These are phyloP conservation scores for Ascochyta pisi DNA, from an alignment of 2,329 filamentous ascomycete species.

Conservation along the genomic window DNA sequence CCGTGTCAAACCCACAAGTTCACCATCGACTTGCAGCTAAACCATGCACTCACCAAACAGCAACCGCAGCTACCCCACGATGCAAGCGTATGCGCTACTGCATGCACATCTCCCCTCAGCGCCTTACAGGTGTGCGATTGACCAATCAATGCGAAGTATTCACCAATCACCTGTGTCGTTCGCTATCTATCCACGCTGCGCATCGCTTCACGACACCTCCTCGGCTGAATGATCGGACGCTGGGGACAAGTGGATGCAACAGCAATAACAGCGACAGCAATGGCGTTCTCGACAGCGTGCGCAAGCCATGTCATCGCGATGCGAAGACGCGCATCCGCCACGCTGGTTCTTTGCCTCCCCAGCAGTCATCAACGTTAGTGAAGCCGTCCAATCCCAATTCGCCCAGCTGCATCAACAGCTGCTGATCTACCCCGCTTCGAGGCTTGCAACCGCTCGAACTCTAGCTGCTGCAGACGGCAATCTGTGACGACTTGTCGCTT, in stretches of 20 bases:
- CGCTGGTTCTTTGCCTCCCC: too few relatives aligned
- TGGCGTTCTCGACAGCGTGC: background rate
- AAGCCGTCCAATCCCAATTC: too few relatives aligned
- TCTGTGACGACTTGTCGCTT: slow-evolving; percentile 1
- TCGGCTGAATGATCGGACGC: background rate
- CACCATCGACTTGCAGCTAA: slow-evolving; percentile 4
- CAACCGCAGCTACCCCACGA: slow-evolving; percentile 17
- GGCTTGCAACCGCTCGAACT: slow-evolving; percentile 7
- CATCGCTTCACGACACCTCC: background rate
- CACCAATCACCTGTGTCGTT: background rate
- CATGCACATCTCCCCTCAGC: slow-evolving; percentile 11
- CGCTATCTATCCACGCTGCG: slow-evolving; percentile 8
- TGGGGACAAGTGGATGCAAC: too few relatives aligned
- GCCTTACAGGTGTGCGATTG: slow-evolving; percentile 4
- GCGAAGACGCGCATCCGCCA: too few relatives aligned
- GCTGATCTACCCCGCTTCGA: slow-evolving; percentile 16
- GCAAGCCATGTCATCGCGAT: background rate
- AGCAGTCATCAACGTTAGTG: too few relatives aligned
- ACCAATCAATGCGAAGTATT: background rate
- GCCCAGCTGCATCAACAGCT: background rate
- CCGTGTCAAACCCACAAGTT: slow-evolving; percentile 4
- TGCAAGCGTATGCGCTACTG: slow-evolving; percentile 11
- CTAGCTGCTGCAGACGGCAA: slow-evolving; percentile 9
- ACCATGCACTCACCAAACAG: slow-evolving; percentile 14
- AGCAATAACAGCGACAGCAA: too few relatives aligned